Evolutionary conservation across 257 asterid genomes (phyloP).

Genomic region (Gentiana straminea): DNA sequence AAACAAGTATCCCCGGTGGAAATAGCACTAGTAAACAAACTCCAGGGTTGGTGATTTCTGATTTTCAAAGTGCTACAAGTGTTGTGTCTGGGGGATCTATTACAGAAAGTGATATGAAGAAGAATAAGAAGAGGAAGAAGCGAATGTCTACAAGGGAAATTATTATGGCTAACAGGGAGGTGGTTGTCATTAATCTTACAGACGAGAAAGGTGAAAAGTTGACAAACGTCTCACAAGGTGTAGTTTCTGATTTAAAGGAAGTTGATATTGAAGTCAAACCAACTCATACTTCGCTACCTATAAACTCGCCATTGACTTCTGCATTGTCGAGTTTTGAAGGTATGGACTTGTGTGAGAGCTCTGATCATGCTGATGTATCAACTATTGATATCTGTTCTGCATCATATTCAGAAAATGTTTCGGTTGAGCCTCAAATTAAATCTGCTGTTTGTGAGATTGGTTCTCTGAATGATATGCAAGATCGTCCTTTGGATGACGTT

Average conservation of each 20-base stretch:
- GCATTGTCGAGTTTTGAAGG: slow-evolving; percentile 5
- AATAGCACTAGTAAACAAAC: slow-evolving; percentile 13
- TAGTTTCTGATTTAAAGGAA: slow-evolving; percentile 20
- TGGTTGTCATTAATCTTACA: slow-evolving; percentile 10
- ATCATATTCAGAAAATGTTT: slow-evolving; percentile 14
- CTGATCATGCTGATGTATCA: slow-evolving; percentile 11
- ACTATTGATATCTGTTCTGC: slow-evolving; percentile 14
- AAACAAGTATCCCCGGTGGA: slow-evolving; percentile 12
- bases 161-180: slow-evolving; percentile 11
- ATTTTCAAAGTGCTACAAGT: slow-evolving; percentile 10
- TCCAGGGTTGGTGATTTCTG: slow-evolving; percentile 2
- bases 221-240: slow-evolving; percentile 11
- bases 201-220: slow-evolving; percentile 7
- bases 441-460: slow-evolving; percentile 10
- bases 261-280: slow-evolving; percentile 12
- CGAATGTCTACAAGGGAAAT: no score
- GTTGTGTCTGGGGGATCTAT: slow-evolving; percentile 15
- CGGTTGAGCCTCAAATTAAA: slow-evolving; percentile 12
- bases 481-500: slow-evolving; percentile 18
- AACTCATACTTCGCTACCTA: slow-evolving; percentile 10
- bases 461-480: slow-evolving; percentile 6
- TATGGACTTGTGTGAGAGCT: slow-evolving; percentile 8
- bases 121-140: no score
- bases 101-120: slow-evolving; percentile 21
- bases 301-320: slow-evolving; percentile 20